These are phyloP conservation scores for Trichoderma sp. DNA, from an alignment of 2,329 filamentous ascomycete species.

Conservation along the genomic window DNA sequence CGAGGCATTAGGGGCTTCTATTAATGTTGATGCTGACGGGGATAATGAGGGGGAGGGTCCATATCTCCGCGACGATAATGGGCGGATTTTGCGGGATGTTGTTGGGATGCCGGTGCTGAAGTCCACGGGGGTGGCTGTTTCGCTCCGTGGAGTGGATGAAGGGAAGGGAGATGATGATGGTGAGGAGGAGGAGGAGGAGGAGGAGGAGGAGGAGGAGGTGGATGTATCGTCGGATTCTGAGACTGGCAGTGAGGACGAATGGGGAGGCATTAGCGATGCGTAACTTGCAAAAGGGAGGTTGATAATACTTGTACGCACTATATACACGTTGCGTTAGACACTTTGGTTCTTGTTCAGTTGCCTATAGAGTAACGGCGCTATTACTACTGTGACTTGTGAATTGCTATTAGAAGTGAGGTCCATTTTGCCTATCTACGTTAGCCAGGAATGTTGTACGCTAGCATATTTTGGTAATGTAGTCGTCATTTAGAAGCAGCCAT, in stretches of 20 bases:
- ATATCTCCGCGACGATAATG: conserved; percentile 56
- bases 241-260: conserved; percentile 23
- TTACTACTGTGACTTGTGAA: not conserved
- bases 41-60: conserved; percentile 46
- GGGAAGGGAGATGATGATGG: conserved; percentile 34
- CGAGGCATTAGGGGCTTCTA: not conserved
- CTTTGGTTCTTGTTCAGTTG: not conserved
- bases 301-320: not conserved
- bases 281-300: not conserved
- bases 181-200: conserved; percentile 27
- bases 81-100: conserved; percentile 50
- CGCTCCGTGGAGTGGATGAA: conserved; percentile 31
- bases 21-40: conserved; percentile 6
- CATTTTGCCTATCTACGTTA: not conserved
- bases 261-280: conserved; percentile 23
- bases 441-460: not conserved
- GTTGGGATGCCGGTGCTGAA: conserved; percentile 43
- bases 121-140: conserved; percentile 38
- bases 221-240: not conserved
- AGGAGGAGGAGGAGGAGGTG: conserved; percentile 28
- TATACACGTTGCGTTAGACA: not conserved
- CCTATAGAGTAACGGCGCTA: not conserved
- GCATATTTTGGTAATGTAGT: not conserved
- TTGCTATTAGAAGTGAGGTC: not conserved
- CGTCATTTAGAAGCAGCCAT: not conserved